Evolutionary conservation across 129 eudicot genomes (phyloP), one percentile per base, ranked within the genome.

Genomic region (Calendula officinalis): DNA sequence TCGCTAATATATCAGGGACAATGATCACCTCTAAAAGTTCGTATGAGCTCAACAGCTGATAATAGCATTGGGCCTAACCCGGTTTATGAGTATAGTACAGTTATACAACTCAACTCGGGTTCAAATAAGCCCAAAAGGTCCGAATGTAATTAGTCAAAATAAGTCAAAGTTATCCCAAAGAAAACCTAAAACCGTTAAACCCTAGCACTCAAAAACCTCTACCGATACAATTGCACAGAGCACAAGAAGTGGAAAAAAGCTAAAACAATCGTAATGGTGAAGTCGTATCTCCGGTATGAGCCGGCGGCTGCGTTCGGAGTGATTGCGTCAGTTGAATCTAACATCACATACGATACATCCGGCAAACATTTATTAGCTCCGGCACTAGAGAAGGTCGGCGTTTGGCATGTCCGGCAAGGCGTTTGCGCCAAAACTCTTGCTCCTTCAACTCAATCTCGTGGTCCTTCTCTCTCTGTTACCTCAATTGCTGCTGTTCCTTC

Each of bases 401-500:
- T 92, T 27, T 92, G 99, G 99, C 85, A 86, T 39, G 86, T 92
- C 16, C 95, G 96, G 2, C 95, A 88, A 69, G 99, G 92, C n/a
- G 64, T 81, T 46, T 85, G 87, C 68, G 68, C 82, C 52, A 83
- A 86, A 68, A 83, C 89, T 3, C 92, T 92, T 17, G 5, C 91
- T 3, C 80, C 84, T 33, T 60, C 89, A 6, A 59, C 81, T 35
- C 60, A 76, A 51, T 65, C 92, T 10, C 84, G 82, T 5, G 94
- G 94, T 1, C 90, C 87, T 14, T 77, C 86, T 36, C 78, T 79
- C 27, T 89, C 91, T 33, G 89, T 87, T 64, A 87, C 90, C 22
- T 73, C 94, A 52, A 82, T 87, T 6, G 84, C 87, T 16, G 51
- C 94, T 15, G 80, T 88, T n/a, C 73, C 83, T 8, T 80, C 85